A percentile compares a stretch with the other conserved stretches of the same genome.
Evolutionary conservation across 345 rosid genomes (phyloP).

Genomic region (Salix brachista): DNA sequence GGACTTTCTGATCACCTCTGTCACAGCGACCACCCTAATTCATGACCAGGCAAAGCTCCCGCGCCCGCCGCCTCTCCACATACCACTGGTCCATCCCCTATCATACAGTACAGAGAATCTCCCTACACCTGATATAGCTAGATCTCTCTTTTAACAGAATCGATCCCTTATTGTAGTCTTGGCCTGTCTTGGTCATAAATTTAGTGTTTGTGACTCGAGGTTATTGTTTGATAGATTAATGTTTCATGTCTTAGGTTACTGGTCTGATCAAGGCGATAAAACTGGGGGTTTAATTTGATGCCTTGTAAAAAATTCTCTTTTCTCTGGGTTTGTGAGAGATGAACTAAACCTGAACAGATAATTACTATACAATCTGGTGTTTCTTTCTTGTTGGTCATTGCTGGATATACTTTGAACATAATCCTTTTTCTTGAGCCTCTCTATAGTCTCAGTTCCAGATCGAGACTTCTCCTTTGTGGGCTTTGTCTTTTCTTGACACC

Average conservation of each 20-base stretch:
- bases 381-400: neutral
- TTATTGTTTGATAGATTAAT: neutral
- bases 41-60: conserved; percentile 16
- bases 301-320: neutral
- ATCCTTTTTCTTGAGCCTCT: neutral
- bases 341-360: neutral
- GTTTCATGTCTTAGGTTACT: neutral
- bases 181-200: neutral
- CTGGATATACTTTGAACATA: neutral
- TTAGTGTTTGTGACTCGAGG: neutral
- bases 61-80: conserved; percentile 14
- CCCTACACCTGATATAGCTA: neutral
- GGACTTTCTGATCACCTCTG: conserved; percentile 4
- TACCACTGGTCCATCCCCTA: neutral
- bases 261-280: neutral
- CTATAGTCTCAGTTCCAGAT: neutral
- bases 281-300: neutral
- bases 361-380: neutral
- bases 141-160: neutral
- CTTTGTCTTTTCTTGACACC: neutral
- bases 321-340: neutral
- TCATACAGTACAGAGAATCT: neutral
- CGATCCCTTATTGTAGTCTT: neutral
- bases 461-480: conserved; percentile 1
- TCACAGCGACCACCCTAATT: conserved; percentile 1